phyloP scores from a whole-genome alignment of 1,139 yeast species.

The Saccharomycopsis crataegensis region DNA sequence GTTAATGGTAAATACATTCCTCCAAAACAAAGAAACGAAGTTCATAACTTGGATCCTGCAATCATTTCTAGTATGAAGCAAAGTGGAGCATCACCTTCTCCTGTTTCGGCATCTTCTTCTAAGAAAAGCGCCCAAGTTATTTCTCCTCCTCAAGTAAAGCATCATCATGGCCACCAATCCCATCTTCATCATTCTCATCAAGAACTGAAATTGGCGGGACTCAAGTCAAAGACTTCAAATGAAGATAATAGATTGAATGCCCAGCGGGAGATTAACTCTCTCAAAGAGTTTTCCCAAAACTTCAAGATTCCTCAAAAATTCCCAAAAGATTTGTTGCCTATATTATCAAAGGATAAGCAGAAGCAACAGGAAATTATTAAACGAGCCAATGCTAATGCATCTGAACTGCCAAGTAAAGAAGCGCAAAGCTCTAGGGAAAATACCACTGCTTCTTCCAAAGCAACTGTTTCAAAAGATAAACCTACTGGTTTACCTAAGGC shows the following conservation, averaged over 20 bases:
- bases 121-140: too few species aligned
- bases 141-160: neutral
- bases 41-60: conserved; percentile 70
- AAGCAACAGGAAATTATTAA: conserved; percentile 54
- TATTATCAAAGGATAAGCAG: conserved; percentile 57
- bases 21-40: conserved; percentile 60
- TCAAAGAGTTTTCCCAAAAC: conserved; percentile 74
- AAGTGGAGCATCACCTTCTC: neutral
- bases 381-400: conserved; percentile 25
- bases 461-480: neutral
- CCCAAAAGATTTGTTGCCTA: conserved; percentile 73
- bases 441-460: conserved; percentile 21
- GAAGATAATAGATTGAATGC: conserved; percentile 6
- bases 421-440: neutral
- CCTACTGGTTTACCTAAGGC: neutral
- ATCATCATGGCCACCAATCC: conserved; percentile 2
- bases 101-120: neutral
- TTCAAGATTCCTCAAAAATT: conserved; percentile 70
- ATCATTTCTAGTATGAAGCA: conserved; percentile 42
- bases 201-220: too few species aligned
- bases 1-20: conserved; percentile 44
- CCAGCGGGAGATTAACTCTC: conserved; percentile 61
- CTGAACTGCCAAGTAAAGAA: neutral
- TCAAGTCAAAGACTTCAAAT: neutral
- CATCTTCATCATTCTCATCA: neutral